Base-by-base conservation (phyloP, 1,284 basidiomycete species). In the Leccinum pachyderme region DNA sequence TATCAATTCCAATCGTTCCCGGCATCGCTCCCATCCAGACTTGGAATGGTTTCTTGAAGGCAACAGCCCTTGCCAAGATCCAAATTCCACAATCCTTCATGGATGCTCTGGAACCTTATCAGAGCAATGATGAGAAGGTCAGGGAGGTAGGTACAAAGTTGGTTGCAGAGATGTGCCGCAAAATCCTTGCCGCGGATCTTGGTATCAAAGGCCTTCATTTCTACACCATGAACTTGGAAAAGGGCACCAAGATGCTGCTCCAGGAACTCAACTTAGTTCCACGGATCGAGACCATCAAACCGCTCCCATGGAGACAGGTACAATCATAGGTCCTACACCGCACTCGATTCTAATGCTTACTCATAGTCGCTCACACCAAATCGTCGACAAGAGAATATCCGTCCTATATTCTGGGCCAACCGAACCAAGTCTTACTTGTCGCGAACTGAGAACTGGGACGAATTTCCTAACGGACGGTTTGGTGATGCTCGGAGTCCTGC, bases 161-260 rank as follows among this genome's bases (percentile, higher is more conserved):
- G 27, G 91, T 96, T 22, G 89, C 89, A 22, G 91, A 94, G 15
- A 90, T 95, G 87, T 95, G 93, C 68, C 79, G 86, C 54, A 78
- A 79, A 57, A 93, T 96, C 61, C 75, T 96, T 56, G 75, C 77
- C n/a, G 85, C 87, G 39, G 81, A 86, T 54, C 81, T 94, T 35
- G 95, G 87, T 9, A 90, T 95, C 65, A 83, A 83, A 45, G 93
- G 92, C 5, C 75, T 98, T 59, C 96, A 99, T 72, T 92, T 99
- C 69, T 99, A 98, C 75, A 99, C 96, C 55, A 91, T 99, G 85
- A 99, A 99, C 72, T 77, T 99, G 50, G 97, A 98, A 74, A 97
- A 91, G 74, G 96, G 90, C 22, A 94, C 95, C 11, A 90, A 91
- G 64, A 89, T 95, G 85, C 79, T 99, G 29, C 79, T 99, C 33